Base-by-base conservation (phyloP, 352 stramenopile genomes). In the Globisporangium spinosum region DNA sequence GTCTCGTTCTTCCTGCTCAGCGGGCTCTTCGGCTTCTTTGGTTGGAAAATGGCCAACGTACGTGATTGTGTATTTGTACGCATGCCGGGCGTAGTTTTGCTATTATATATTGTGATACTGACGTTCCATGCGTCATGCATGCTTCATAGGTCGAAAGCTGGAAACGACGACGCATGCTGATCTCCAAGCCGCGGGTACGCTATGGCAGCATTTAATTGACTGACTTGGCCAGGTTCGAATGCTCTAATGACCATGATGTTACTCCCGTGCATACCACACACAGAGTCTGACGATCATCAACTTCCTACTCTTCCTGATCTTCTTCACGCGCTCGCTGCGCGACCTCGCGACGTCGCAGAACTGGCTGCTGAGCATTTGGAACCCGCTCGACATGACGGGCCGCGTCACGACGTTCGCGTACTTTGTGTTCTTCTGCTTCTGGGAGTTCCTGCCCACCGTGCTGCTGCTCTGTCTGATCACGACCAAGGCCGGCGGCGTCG, bases 361-460 rank as follows among this genome's bases (percentile, higher is more conserved):
- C 72, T 95, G 85, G 87, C 77, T 91, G 60, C 73, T 95, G 15
- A 92, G 83, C 69, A 93, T 95, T 45, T 89, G 84, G 82, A 95
- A 95, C 70, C 89, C 91, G 64, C 69, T 95, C 45, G 87, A 95
- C 64, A 90, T 93, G 83, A 93, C 89, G 53, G 85, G 85, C 64
- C 81, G 86, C 58, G 85, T 94, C 62, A 92, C 85, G 35, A 88
- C 85, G 40, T 85, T 90, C 47, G 76, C 76, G 15, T 91, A 87
- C 70, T 95, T 95, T 63, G 66, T 92, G 10, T 91, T 93, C 74
- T 94, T 94, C 70, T 93, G 86, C 77, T 91, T 94, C 62, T 95
- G 87, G 87, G 87, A 95, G 71, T 93, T 95, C 63, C 67, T 95
- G 34, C 87, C 87, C 9, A 95, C 87, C 23, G 70, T 95, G 35